phyloP scores from a whole-genome alignment of 139 green algal species.

The Chlamydomonas schloesseri region DNA sequence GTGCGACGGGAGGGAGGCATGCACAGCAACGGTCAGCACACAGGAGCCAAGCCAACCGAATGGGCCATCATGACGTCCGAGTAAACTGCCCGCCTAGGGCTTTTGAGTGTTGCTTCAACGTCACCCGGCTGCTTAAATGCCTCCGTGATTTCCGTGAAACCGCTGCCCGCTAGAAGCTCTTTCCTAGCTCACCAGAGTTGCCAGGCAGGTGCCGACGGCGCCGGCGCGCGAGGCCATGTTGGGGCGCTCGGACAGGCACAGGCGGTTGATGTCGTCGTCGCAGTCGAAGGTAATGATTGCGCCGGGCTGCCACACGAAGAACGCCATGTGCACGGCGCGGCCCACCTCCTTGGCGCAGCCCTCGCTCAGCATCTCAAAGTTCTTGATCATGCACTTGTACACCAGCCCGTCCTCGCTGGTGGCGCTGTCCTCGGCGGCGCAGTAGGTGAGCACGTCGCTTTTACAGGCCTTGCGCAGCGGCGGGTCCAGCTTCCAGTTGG shows the following conservation, averaged over 20 bases:
- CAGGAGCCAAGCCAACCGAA: too few species aligned
- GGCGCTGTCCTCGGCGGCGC: conserved; percentile 62
- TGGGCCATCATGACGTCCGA: too few species aligned
- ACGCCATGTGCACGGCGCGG: conserved; percentile 85
- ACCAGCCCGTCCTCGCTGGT: conserved; percentile 65
- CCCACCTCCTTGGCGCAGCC: conserved; percentile 81
- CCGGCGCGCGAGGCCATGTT: conserved; percentile 72
- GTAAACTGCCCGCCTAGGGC: too few species aligned
- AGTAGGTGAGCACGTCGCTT: conserved; percentile 67
- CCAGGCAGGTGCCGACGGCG: conserved; percentile 81
- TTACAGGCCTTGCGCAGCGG: conserved; percentile 74
- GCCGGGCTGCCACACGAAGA: conserved; percentile 81
- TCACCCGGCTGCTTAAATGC: too few species aligned
- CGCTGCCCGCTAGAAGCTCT: too few species aligned
- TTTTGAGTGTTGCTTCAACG: too few species aligned
- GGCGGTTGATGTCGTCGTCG: conserved; percentile 74
- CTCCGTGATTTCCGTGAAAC: too few species aligned
- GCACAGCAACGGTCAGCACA: too few species aligned
- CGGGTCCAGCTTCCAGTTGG: conserved; percentile 83
- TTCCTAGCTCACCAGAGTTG: conserved; percentile 64
- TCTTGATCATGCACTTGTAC: conserved; percentile 79
- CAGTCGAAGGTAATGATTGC: conserved; percentile 76
- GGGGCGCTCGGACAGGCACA: conserved; percentile 61
- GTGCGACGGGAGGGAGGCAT: conserved; percentile 42
- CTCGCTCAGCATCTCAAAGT: conserved; percentile 54